Conservation (phyloP, 2,329 filamentous ascomycete genomes). For the Mariannaea elegans region DNA sequence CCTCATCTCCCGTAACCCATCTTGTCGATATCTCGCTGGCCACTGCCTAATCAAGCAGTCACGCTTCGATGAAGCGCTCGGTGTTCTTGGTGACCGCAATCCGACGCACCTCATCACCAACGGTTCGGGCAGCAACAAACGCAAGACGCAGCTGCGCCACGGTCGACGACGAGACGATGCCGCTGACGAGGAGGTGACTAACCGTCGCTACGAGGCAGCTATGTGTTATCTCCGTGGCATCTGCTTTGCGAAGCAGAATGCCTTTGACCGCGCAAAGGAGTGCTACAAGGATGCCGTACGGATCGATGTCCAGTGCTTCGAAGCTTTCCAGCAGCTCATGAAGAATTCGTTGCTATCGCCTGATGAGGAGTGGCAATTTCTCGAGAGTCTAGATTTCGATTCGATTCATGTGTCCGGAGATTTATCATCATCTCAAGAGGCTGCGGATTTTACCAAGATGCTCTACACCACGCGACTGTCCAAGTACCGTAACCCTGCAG, state of each 20-base stretch:
- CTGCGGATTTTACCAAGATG: slow-evolving; percentile 92
- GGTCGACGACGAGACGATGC: slow-evolving; percentile 45
- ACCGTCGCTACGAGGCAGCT: slow-evolving; percentile 88
- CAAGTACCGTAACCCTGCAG: slow-evolving; percentile 88
- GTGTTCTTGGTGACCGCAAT: slow-evolving; percentile 88
- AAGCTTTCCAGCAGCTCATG: slow-evolving; percentile 98
- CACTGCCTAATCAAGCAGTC: slow-evolving; percentile 95
- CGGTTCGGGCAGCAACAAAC: slow-evolving; percentile 47
- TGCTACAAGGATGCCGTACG: slow-evolving; percentile 98
- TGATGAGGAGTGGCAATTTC: slow-evolving; percentile 88
- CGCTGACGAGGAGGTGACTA: slow-evolving; percentile 73
- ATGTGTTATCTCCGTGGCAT: slow-evolving; percentile 97
- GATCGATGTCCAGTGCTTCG: slow-evolving; percentile 98
- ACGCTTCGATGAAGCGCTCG: slow-evolving; percentile 87
- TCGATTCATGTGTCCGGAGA: slow-evolving; percentile 74
- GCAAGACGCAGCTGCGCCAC: slow-evolving; percentile 48
- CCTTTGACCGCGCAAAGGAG: slow-evolving; percentile 95
- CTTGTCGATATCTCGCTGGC: slow-evolving; percentile 90
- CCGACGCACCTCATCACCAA: slow-evolving; percentile 86
- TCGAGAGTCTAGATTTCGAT: slow-evolving; percentile 91
- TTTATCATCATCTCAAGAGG: slow-evolving; percentile 78
- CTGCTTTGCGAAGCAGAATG: slow-evolving; percentile 96
- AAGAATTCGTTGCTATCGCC: slow-evolving; percentile 92
- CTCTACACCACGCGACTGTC: slow-evolving; percentile 95
- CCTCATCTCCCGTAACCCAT: slow-evolving; percentile 80